A percentile compares a stretch with the other conserved stretches of the same genome.
Conservation (phyloP, 345 rosid species). For the Mangifera indica region DNA sequence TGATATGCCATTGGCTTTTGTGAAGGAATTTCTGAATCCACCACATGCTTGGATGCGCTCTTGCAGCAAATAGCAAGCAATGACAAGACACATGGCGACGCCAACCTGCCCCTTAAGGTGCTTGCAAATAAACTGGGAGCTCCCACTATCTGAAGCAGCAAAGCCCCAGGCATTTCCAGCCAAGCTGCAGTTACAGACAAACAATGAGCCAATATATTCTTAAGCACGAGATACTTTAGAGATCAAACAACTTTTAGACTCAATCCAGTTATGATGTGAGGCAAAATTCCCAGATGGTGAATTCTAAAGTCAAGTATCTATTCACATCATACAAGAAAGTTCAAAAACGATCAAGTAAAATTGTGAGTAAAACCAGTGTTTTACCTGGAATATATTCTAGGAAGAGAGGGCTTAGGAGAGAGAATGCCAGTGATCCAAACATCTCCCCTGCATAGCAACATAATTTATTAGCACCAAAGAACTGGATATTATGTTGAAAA, state of each 20-base stretch:
- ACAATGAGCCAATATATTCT: background rate
- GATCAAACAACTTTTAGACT: too few relatives aligned
- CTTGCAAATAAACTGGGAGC: constrained; percentile 64
- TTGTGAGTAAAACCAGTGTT: constrained; percentile 1
- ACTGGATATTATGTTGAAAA: background rate
- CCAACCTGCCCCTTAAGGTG: constrained; percentile 53
- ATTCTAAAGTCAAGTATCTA: too few relatives aligned
- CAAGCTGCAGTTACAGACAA: constrained; percentile 46
- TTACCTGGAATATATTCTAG: constrained; percentile 69
- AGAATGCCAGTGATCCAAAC: constrained; percentile 77
- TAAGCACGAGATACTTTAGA: too few relatives aligned
- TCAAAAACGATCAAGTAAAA: constrained; percentile 1
- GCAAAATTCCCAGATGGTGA: background rate
- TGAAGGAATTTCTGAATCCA: constrained; percentile 77
- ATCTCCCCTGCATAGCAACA: constrained; percentile 57
- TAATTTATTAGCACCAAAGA: background rate
- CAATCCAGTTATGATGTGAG: too few relatives aligned
- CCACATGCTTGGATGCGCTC: constrained; percentile 87
- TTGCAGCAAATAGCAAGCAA: constrained; percentile 80
- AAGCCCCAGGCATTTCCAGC: constrained; percentile 71
- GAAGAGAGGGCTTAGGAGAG: constrained; percentile 72
- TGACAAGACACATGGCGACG: constrained; percentile 52
- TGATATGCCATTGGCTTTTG: constrained; percentile 68
- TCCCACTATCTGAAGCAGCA: constrained; percentile 64
- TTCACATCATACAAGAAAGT: constrained; percentile 2